Percentiles rank a stretch among this genome's conserved stretches.
These are phyloP conservation scores for Septoria linicola DNA, from an alignment of 2,329 filamentous ascomycete species.

Conservation along the genomic window DNA sequence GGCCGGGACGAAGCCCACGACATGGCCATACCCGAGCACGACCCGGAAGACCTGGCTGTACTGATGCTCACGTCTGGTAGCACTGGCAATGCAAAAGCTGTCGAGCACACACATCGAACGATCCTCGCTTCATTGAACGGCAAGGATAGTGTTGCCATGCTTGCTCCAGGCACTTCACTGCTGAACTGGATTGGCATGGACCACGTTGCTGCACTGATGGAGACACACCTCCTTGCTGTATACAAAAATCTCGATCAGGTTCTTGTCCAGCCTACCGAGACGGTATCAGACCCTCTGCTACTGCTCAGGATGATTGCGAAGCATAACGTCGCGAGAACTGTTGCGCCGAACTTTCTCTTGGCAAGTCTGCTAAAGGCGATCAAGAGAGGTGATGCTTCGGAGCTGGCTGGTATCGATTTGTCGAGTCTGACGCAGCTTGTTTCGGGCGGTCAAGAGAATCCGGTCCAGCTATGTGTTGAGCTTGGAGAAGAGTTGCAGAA, in stretches of 20 bases:
- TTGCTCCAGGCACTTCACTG: constrained; percentile 13
- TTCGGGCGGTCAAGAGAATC: constrained; percentile 51
- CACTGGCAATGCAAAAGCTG: constrained; percentile 25
- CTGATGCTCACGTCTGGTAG: constrained; percentile 26
- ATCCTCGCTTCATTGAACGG: constrained; percentile 22
- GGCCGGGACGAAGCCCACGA: neutral
- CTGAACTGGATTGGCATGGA: constrained; percentile 55
- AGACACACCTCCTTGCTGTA: constrained; percentile 55
- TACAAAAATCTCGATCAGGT: constrained; percentile 45
- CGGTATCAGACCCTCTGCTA: constrained; percentile 41
- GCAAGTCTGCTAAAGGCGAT: neutral
- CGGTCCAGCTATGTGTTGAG: constrained; percentile 8
- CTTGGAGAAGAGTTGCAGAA: neutral
- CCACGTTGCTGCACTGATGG: constrained; percentile 53
- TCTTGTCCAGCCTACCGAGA: constrained; percentile 44
- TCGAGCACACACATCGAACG: constrained; percentile 31
- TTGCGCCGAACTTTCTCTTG: constrained; percentile 48
- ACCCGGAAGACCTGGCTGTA: constrained; percentile 18
- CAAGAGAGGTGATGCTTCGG: neutral
- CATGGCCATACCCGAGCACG: constrained; percentile 20
- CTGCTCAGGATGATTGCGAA: constrained; percentile 44
- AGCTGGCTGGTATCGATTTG: neutral
- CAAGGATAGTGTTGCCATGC: constrained; percentile 10
- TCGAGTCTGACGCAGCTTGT: constrained; percentile 29
- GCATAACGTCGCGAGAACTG: constrained; percentile 46